Conservation (phyloP, 1,284 basidiomycete species). For the Pholiota adiposa region DNA sequence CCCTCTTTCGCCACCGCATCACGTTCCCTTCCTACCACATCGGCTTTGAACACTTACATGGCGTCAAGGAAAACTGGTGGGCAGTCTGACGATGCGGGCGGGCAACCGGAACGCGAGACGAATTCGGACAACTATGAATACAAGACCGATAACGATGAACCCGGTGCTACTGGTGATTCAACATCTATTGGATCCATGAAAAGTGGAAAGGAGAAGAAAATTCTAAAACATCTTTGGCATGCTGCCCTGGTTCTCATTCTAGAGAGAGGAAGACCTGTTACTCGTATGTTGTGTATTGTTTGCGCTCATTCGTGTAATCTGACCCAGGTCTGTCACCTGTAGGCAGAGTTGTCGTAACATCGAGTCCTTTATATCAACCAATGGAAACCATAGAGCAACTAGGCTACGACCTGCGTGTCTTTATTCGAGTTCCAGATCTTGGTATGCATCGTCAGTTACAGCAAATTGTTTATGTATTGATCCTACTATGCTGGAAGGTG, state of each 20-base stretch:
- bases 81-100: not conserved
- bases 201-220: conserved; percentile 23
- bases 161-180: conserved; percentile 11
- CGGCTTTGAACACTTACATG: conserved; percentile 19
- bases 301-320: not conserved
- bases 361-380: conserved; percentile 82
- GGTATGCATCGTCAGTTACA: conserved; percentile 30
- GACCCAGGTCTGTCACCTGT: not conserved
- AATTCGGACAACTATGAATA: conserved; percentile 29
- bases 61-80: conserved; percentile 3
- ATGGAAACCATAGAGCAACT: conserved; percentile 75
- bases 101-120: conserved; percentile 16
- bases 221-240: conserved; percentile 35
- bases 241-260: conserved; percentile 35
- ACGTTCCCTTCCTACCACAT: conserved; percentile 28
- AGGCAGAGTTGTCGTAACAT: conserved; percentile 76
- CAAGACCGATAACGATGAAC: conserved; percentile 14
- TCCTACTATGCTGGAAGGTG: conserved; percentile 34
- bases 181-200: conserved; percentile 9
- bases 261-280: conserved; percentile 37
- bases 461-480: not conserved
- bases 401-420: conserved; percentile 81
- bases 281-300: conserved; percentile 26
- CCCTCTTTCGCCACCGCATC: conserved; percentile 36
- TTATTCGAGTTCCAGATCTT: conserved; percentile 77